Evolutionary conservation across 345 rosid genomes (phyloP).

Genomic region (Turnera subulata): DNA sequence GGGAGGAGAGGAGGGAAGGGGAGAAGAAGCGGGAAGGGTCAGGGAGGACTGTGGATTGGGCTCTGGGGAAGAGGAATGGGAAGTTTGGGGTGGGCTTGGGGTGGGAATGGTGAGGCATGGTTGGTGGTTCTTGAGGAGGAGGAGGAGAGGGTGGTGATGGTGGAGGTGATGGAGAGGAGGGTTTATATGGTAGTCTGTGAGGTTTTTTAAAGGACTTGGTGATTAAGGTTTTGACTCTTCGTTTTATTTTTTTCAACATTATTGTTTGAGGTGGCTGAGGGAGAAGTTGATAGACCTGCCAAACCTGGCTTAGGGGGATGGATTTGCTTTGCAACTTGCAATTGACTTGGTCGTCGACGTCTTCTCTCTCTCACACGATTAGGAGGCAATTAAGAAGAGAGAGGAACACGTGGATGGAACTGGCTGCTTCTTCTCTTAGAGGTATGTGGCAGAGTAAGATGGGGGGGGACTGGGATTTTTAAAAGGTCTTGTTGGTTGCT

Average conservation of each 20-base stretch:
- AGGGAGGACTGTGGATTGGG: constrained; percentile 64
- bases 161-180: background rate
- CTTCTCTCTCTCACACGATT: background rate
- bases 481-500: background rate
- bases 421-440: no score
- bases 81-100: constrained; percentile 12
- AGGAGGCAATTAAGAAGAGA: no score
- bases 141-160: constrained; percentile 21
- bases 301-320: background rate
- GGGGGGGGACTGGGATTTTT: no score
- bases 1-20: constrained; percentile 57
- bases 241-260: constrained; percentile 13
- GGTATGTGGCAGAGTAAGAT: no score
- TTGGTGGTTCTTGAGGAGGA: constrained; percentile 9
- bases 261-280: background rate
- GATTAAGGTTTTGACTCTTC: constrained; percentile 11
- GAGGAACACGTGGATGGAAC: background rate
- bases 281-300: background rate
- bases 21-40: constrained; percentile 80
- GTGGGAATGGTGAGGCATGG: constrained; percentile 14
- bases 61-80: constrained; percentile 65
- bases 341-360: background rate
- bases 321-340: background rate
- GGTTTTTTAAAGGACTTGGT: constrained; percentile 15
- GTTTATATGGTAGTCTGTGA: background rate